Evolutionary conservation across 1,139 yeast species (phyloP).

Genomic region (Saccharomycopsis hybrid): DNA sequence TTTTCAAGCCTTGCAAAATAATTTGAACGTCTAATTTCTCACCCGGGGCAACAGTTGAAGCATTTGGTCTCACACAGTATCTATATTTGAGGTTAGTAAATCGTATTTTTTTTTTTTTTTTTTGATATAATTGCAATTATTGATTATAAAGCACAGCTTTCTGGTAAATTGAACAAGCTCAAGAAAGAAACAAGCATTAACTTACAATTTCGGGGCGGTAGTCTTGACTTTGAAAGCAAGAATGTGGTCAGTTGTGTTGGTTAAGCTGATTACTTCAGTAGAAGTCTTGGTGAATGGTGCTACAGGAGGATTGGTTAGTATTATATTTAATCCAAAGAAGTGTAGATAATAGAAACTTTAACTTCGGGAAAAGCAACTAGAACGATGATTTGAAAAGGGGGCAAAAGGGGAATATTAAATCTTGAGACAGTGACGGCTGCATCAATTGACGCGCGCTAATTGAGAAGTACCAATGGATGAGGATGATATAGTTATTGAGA

Average conservation of each 20-base stretch:
- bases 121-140: neutral
- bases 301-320: slow-evolving; percentile 18
- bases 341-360: too few species aligned
- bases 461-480: too few species aligned
- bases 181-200: slow-evolving; percentile 13
- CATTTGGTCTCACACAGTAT: slow-evolving; percentile 94
- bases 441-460: too few species aligned
- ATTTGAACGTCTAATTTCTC: slow-evolving; percentile 67
- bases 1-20: slow-evolving; percentile 75
- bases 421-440: too few species aligned
- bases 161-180: neutral
- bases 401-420: too few species aligned
- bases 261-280: slow-evolving; percentile 61
- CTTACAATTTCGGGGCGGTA: slow-evolving; percentile 82
- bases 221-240: slow-evolving; percentile 95
- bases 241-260: slow-evolving; percentile 52
- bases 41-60: slow-evolving; percentile 74
- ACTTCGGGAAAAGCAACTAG: too few species aligned
- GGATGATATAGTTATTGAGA: too few species aligned
- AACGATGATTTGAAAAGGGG: too few species aligned
- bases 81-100: slow-evolving; percentile 20
- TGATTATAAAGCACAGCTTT: neutral
- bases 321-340: neutral
- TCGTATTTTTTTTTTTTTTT: neutral
- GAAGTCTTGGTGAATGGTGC: slow-evolving; percentile 67